A percentile compares a stretch with the other conserved stretches of the same genome.
Evolutionary conservation across 2,329 filamentous ascomycete species (phyloP).

Genomic region (Pseudocercospora macadamiae): DNA sequence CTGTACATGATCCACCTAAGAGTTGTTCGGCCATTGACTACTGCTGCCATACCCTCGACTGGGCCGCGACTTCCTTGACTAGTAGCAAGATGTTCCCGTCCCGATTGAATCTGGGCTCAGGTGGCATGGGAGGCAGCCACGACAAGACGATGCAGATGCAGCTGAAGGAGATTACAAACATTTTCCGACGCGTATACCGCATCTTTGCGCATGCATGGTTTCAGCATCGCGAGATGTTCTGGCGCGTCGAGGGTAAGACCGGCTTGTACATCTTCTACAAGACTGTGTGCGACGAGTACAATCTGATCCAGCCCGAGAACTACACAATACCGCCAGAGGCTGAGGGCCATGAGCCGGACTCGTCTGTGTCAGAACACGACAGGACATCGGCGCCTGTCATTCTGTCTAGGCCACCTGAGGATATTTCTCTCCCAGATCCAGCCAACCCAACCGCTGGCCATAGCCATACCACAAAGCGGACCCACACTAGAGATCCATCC

Average conservation of each 20-base stretch:
- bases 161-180: constrained; percentile 85
- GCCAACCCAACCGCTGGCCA: constrained; percentile 53
- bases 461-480: constrained; percentile 74
- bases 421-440: constrained; percentile 32
- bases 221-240: constrained; percentile 92
- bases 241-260: constrained; percentile 87
- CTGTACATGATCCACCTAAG: constrained; percentile 94
- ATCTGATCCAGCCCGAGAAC: constrained; percentile 86
- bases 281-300: constrained; percentile 90
- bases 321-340: constrained; percentile 94
- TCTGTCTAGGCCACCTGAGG: constrained; percentile 22
- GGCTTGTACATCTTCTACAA: constrained; percentile 97
- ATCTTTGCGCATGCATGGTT: constrained; percentile 99
- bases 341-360: constrained; percentile 70
- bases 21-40: constrained; percentile 98
- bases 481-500: constrained; percentile 77
- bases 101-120: constrained; percentile 64
- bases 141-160: constrained; percentile 54
- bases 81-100: constrained; percentile 95
- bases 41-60: constrained; percentile 97
- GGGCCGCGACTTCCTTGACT: constrained; percentile 92
- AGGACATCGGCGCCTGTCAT: constrained; percentile 18
- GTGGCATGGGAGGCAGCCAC: constrained; percentile 33
- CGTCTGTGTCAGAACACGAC: constrained; percentile 24
- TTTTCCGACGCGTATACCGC: constrained; percentile 89